Evolutionary conservation across 2,329 filamentous ascomycete genomes (phyloP), one percentile per base, ranked within the genome.

Genomic region (Aspergillus ruber): DNA sequence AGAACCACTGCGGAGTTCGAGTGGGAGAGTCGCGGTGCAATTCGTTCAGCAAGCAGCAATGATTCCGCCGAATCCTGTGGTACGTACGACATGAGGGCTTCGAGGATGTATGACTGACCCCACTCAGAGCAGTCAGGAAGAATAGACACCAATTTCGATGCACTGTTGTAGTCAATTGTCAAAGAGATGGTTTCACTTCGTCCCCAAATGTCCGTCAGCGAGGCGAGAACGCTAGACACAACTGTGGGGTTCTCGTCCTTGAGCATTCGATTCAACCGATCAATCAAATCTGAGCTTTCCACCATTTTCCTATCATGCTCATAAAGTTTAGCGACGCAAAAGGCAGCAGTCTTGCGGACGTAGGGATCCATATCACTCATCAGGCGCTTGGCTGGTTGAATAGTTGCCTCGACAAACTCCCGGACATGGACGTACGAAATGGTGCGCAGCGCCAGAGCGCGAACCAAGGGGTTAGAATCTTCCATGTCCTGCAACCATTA

Each of bases 101-200:
- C 93, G 7, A 98, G 79, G 47, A 98, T 97, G 67, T 98, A 98
- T 18, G 91, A 96, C 74, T 98, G 93, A 38, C 93, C 91, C 93
- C 93, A 98, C 78, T 98, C 93, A 15, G 93, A 97, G 72, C 93
- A 97, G 66, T 98, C 93, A 1, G 93, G 85, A 20, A 98, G 71
- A 51, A 98, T 97, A 39, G 93, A 90, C 32, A 97, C 90, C 76
- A 98, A 93, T 73, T 98, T 98, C 44, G 91, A 97, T 21, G 93
- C 93, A 70, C 95, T 98, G 53, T 83, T 83, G 66, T 98, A 97
- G 71, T 98, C 93, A 59, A 98, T 96, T 3, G 93, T 97, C 53
- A 98, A 82, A 67, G 95, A 96, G 69, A 98, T 98, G 49, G 87
- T 89, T 68, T 97, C 91, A 65, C 90, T 97, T 49, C 91, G 81